Evolutionary conservation across 2,329 filamentous ascomycete genomes (phyloP).

Genomic region (Pseudovirgaria hyperparasitica): DNA sequence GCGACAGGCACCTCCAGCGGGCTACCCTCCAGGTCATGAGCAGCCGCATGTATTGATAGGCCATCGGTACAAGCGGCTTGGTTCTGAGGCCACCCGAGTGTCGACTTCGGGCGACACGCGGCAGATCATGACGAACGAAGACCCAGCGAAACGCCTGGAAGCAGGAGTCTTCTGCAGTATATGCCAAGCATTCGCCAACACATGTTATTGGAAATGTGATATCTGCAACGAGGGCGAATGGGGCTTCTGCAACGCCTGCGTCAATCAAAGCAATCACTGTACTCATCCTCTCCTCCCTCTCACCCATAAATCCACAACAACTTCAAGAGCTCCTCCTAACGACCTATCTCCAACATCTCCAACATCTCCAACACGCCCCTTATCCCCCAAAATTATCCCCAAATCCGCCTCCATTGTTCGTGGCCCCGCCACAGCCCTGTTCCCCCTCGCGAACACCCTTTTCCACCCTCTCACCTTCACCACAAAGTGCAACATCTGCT

Average conservation of each 20-base stretch:
- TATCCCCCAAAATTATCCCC: constrained; percentile 19
- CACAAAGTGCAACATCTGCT: constrained; percentile 69
- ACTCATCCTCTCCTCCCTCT: constrained; percentile 71
- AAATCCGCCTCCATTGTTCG: constrained; percentile 30
- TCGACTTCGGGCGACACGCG: constrained; percentile 7
- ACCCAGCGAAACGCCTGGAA: constrained; percentile 56
- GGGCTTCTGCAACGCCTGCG: constrained; percentile 84
- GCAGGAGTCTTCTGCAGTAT: constrained; percentile 74
- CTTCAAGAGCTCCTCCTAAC: constrained; percentile 5
- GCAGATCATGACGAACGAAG: constrained; percentile 43
- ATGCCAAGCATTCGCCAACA: constrained; percentile 61
- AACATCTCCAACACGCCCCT: constrained; percentile 6
- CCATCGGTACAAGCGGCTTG: constrained; percentile 28
- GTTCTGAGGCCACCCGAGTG: constrained; percentile 12
- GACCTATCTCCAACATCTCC: constrained; percentile 3
- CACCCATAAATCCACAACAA: constrained; percentile 39
- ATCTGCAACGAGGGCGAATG: constrained; percentile 84
- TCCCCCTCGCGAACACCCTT: constrained; percentile 19
- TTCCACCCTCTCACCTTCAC: constrained; percentile 61
- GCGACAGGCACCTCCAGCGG: constrained; percentile 26
- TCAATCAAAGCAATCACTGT: constrained; percentile 70
- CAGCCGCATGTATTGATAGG: constrained; percentile 41
- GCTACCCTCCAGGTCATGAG: constrained; percentile 28
- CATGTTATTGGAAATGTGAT: constrained; percentile 83
- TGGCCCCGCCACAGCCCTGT: constrained; percentile 15